Conservation (phyloP, 129 eudicot genomes). For the Flaveria sonorensis region DNA sequence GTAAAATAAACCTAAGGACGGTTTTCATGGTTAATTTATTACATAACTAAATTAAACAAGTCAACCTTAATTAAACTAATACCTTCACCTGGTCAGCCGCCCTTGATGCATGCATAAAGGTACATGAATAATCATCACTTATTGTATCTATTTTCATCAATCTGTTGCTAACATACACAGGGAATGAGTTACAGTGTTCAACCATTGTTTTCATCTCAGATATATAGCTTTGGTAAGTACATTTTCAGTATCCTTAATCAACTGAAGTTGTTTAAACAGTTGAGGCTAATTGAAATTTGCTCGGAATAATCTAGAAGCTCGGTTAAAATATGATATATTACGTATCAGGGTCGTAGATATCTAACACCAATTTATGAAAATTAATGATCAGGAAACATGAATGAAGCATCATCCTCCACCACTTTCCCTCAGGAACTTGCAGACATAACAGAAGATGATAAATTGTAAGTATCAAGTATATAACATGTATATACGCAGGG, state of each 20-base stretch:
- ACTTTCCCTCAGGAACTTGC: slow-evolving; percentile 30
- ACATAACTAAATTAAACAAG: slow-evolving; percentile 25
- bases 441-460: slow-evolving; percentile 26
- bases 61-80: slow-evolving; percentile 38
- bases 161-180: background rate
- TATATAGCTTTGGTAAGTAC: slow-evolving; percentile 36
- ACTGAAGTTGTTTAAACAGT: background rate
- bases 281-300: too few species aligned
- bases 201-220: slow-evolving; percentile 34
- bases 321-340: background rate
- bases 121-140: slow-evolving; percentile 1
- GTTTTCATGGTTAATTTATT: slow-evolving; percentile 32
- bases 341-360: background rate
- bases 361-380: slow-evolving; percentile 9
- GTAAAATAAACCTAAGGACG: slow-evolving; percentile 38
- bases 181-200: slow-evolving; percentile 39
- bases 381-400: slow-evolving; percentile 39
- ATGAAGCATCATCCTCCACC: slow-evolving; percentile 36
- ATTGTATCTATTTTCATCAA: background rate
- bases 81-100: slow-evolving; percentile 31
- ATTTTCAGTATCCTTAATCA: background rate
- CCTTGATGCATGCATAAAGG: slow-evolving; percentile 22
- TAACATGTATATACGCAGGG: background rate
- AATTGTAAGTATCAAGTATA: slow-evolving; percentile 26
- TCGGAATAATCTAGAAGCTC: background rate